These are phyloP conservation scores for Paxillus ammoniavirescens DNA, from an alignment of 768 basidiomycete species.

Conservation along the genomic window DNA sequence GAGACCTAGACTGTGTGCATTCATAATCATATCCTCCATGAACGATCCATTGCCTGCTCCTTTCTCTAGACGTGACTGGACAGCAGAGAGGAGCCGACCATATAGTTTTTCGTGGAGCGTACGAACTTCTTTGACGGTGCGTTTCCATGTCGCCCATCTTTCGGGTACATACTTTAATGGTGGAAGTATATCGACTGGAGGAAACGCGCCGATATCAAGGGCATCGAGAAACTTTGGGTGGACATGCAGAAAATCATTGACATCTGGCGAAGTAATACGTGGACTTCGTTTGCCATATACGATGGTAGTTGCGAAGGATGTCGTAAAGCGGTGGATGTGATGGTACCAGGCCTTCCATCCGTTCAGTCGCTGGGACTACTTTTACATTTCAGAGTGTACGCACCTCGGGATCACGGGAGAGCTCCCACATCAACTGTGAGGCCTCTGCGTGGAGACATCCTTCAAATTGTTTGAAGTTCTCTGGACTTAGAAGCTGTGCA, in stretches of 20 bases:
- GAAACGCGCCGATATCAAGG: slow-evolving; percentile 34
- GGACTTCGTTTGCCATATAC: slow-evolving; percentile 34
- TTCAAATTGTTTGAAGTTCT: slow-evolving; percentile 5
- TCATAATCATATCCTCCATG: slow-evolving; percentile 31
- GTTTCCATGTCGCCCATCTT: slow-evolving; percentile 37
- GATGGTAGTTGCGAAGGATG: slow-evolving; percentile 31
- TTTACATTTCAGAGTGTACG: background rate
- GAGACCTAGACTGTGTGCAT: slow-evolving; percentile 23
- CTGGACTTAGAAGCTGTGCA: background rate
- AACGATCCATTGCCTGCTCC: slow-evolving; percentile 30
- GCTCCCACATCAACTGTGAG: slow-evolving; percentile 27
- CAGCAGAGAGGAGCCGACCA: slow-evolving; percentile 26
- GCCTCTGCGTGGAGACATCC: slow-evolving; percentile 27
- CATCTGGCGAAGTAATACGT: slow-evolving; percentile 21
- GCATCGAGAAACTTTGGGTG: slow-evolving; percentile 25
- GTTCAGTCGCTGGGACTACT: background rate
- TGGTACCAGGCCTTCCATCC: slow-evolving; percentile 25
- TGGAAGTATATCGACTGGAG: slow-evolving; percentile 36
- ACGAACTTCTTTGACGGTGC: slow-evolving; percentile 17
- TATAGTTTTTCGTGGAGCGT: slow-evolving; percentile 29
- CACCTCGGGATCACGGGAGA: slow-evolving; percentile 27
- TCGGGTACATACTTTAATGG: slow-evolving; percentile 33
- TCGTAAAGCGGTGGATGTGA: slow-evolving; percentile 30
- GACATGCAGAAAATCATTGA: slow-evolving; percentile 26
- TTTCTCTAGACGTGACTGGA: slow-evolving; percentile 21